phyloP scores from a whole-genome alignment of 805 yeast species.

The Kuraishia borneana region DNA sequence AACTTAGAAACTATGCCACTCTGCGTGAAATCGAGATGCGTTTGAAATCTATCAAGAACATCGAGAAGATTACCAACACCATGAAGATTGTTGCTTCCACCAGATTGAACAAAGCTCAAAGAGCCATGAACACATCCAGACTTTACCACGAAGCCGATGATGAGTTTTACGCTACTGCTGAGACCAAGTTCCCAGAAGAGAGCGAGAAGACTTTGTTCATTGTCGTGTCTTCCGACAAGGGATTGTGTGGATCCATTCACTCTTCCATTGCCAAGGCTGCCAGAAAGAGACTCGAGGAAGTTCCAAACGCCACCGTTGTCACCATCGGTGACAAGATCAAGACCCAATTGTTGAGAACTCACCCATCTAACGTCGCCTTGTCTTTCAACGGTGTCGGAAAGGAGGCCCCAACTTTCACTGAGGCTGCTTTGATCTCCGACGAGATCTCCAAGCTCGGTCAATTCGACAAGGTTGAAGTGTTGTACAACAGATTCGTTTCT shows the following conservation, averaged over 20 bases:
- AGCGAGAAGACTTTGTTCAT: conserved; percentile 62
- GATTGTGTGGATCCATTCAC: conserved; percentile 97
- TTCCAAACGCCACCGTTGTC: conserved; percentile 66
- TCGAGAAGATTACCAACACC: conserved; percentile 98
- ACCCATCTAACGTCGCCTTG: conserved; percentile 55
- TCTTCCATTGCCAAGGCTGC: conserved; percentile 88
- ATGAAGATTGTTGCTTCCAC: conserved; percentile 99
- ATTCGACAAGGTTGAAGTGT: conserved; percentile 69
- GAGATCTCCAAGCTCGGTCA: conserved; percentile 60
- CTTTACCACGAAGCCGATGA: conserved; percentile 71
- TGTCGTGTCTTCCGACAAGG: conserved; percentile 94
- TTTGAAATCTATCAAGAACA: conserved; percentile 95
- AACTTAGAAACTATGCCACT: conserved; percentile 83
- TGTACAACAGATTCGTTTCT: conserved; percentile 79
- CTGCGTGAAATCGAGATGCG: conserved; percentile 97
- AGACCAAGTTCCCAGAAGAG: conserved; percentile 47
- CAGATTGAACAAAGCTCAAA: conserved; percentile 89
- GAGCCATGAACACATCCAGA: conserved; percentile 83
- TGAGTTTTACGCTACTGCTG: conserved; percentile 73
- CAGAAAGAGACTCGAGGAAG: conserved; percentile 50
- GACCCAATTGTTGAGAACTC: conserved; percentile 79
- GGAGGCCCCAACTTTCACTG: conserved; percentile 89
- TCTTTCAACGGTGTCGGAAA: conserved; percentile 90
- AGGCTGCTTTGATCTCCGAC: conserved; percentile 82
- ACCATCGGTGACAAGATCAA: conserved; percentile 92